These are phyloP conservation scores for Beta corolliflora DNA, from an alignment of 179 eudicot genomes.

Conservation along the genomic window DNA sequence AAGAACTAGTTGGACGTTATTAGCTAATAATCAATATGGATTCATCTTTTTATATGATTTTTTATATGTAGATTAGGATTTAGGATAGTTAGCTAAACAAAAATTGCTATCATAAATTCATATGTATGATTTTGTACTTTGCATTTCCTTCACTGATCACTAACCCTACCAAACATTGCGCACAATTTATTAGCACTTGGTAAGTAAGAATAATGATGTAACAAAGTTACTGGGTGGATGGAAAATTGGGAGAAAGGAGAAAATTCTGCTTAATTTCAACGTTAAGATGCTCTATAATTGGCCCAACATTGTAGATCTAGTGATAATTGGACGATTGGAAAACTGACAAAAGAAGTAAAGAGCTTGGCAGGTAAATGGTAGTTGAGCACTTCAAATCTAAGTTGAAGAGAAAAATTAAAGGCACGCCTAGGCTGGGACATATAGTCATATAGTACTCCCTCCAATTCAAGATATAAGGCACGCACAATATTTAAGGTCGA, in stretches of 20 bases:
- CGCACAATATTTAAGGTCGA: too few relatives aligned
- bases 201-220: not conserved
- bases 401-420: too few relatives aligned
- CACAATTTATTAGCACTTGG: not conserved
- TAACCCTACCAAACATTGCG: slow-evolving; percentile 15
- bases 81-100: not conserved
- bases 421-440: too few relatives aligned
- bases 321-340: not conserved
- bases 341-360: not conserved
- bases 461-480: too few relatives aligned
- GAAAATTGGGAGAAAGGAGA: not conserved
- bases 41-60: not conserved
- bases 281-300: not conserved
- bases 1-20: too few relatives aligned
- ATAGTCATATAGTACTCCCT: accelerated
- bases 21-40: too few relatives aligned
- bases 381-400: not conserved
- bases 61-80: too few relatives aligned
- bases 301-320: not conserved
- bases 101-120: not conserved
- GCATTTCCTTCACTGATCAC: slow-evolving; percentile 17
- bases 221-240: not conserved
- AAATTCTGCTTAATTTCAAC: not conserved
- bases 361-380: not conserved
- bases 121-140: not conserved